A percentile compares a stretch with the other conserved stretches of the same genome.
phyloP scores from a whole-genome alignment of 2,329 filamentous ascomycete species.

The Clarireedia hainanense region DNA sequence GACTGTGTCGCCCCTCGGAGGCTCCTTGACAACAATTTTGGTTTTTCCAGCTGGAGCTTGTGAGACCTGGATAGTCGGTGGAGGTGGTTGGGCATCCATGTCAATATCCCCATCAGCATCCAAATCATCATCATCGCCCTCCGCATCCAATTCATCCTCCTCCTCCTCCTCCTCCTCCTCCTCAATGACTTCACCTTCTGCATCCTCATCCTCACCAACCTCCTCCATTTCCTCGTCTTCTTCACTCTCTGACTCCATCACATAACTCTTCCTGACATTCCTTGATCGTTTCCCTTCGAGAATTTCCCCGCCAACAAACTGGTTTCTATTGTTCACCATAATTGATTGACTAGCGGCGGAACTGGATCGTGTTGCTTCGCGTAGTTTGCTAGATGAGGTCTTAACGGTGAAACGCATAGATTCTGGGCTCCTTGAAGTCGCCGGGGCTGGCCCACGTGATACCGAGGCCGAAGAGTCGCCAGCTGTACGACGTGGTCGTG shows the following conservation, averaged over 20 bases:
- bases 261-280: slow-evolving; percentile 31
- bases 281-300: slow-evolving; percentile 27
- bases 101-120: slow-evolving; percentile 37
- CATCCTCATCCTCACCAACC: slow-evolving; percentile 28
- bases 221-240: slow-evolving; percentile 25
- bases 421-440: slow-evolving; percentile 19
- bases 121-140: slow-evolving; percentile 35
- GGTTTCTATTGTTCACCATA: slow-evolving; percentile 17
- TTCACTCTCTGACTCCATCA: slow-evolving; percentile 39
- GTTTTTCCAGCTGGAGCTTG: slow-evolving; percentile 20
- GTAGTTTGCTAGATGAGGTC: slow-evolving; percentile 28
- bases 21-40: slow-evolving; percentile 22
- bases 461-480: slow-evolving; percentile 25
- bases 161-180: slow-evolving; percentile 33
- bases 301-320: slow-evolving; percentile 26
- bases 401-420: slow-evolving; percentile 30
- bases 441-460: slow-evolving; percentile 24
- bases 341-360: slow-evolving; percentile 14
- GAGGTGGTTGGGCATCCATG: slow-evolving; percentile 26
- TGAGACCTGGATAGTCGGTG: slow-evolving; percentile 28
- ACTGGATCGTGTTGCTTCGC: slow-evolving; percentile 26
- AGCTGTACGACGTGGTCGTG: slow-evolving; percentile 24
- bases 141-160: slow-evolving; percentile 30
- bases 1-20: slow-evolving; percentile 16
- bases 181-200: slow-evolving; percentile 34